Conservation (phyloP, 2,329 filamentous ascomycete species). For the Tolypocladium nubicola region DNA sequence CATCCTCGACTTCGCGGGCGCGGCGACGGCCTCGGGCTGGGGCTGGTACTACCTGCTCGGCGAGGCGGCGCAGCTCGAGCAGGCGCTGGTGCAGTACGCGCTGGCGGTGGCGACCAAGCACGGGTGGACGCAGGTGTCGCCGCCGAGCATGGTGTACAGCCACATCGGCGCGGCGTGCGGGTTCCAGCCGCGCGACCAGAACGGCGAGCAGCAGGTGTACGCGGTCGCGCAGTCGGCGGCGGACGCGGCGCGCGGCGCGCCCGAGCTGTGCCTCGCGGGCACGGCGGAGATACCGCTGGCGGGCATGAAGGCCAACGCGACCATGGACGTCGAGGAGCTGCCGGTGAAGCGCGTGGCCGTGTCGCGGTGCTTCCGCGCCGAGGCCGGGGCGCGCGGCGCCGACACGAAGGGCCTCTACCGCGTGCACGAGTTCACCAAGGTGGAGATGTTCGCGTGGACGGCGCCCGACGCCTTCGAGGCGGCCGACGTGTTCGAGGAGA, state of each 20-base stretch:
- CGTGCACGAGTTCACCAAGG: conserved; percentile 97
- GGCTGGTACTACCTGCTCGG: conserved; percentile 97
- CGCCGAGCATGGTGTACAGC: conserved; percentile 83
- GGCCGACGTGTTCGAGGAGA: conserved; percentile 64
- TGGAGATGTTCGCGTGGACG: conserved; percentile 95
- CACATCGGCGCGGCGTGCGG: conserved; percentile 87
- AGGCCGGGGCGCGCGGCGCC: conserved; percentile 80
- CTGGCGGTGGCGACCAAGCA: conserved; percentile 59
- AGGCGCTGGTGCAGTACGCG: conserved; percentile 82
- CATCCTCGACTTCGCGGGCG: conserved; percentile 80
- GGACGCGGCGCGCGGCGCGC: conserved; percentile 51
- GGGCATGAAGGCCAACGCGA: conserved; percentile 71
- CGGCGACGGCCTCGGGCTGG: conserved; percentile 80
- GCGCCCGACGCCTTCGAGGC: conserved; percentile 39
- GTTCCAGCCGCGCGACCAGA: conserved; percentile 84
- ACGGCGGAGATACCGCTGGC: conserved; percentile 94
- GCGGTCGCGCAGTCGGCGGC: conserved; percentile 55
- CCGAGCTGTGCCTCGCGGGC: conserved; percentile 67
- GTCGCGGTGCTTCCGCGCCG: conserved; percentile 89
- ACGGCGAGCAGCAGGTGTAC: conserved; percentile 91
- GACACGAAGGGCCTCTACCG: conserved; percentile 93
- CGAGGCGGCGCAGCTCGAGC: conserved; percentile 86
- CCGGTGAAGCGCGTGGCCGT: conserved; percentile 74
- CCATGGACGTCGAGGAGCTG: conserved; percentile 53
- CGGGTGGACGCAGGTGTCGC: conserved; percentile 73